Conservation (phyloP, 2,329 filamentous ascomycete genomes). For the Neofusicoccum umdonicola region DNA sequence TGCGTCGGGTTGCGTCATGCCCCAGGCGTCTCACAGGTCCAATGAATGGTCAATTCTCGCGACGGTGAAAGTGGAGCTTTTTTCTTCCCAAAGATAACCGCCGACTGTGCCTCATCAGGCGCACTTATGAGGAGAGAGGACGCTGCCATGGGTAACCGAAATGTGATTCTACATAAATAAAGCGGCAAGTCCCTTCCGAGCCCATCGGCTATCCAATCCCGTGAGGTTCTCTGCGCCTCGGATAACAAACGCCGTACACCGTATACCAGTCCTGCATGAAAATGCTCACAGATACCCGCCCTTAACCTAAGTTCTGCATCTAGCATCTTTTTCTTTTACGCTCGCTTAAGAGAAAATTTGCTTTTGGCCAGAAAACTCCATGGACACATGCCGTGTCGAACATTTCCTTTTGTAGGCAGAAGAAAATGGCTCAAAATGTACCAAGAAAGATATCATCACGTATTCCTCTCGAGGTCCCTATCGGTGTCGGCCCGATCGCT, state of each 20-base stretch:
- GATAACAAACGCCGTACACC: not conserved
- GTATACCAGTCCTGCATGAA: not conserved
- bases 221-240: not conserved
- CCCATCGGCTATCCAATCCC: not conserved
- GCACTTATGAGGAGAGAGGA: not conserved
- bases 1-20: too few species aligned
- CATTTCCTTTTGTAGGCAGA: not conserved
- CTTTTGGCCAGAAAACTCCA: not conserved
- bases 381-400: not conserved
- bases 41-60: too few species aligned
- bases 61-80: not conserved
- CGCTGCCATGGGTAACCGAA: not conserved
- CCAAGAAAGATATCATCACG: not conserved
- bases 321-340: not conserved
- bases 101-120: not conserved
- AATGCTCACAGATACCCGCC: not conserved
- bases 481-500: not conserved
- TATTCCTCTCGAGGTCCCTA: not conserved
- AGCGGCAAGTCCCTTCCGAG: not conserved
- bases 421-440: not conserved
- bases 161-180: not conserved
- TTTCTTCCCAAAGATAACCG: not conserved
- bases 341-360: not conserved
- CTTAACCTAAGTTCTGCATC: not conserved
- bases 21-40: too few species aligned